Conservation (phyloP, 1,284 basidiomycete species). For the Cryptococcus floricola region DNA sequence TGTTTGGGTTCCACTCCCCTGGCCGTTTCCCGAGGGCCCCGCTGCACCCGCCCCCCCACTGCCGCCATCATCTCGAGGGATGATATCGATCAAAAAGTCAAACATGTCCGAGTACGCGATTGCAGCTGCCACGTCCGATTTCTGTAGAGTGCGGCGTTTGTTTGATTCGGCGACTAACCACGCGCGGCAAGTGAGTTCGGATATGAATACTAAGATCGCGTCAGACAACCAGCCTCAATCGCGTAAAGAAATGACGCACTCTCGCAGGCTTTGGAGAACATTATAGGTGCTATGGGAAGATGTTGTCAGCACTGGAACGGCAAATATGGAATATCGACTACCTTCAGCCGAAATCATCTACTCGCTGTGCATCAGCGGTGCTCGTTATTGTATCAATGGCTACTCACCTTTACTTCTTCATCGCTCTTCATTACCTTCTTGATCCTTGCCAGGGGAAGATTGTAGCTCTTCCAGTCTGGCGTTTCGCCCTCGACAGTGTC, state of each 20-base stretch:
- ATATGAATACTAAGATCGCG: conserved; percentile 71
- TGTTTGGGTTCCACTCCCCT: not conserved
- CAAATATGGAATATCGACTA: conserved; percentile 41
- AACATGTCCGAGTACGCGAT: conserved; percentile 86
- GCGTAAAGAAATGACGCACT: conserved; percentile 56
- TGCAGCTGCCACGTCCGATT: conserved; percentile 85
- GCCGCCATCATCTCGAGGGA: conserved; percentile 68
- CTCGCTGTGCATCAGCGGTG: no score
- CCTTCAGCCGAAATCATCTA: conserved; percentile 95
- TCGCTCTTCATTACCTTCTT: conserved; percentile 99
- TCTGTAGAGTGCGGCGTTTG: conserved; percentile 83
- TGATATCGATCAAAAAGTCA: conserved; percentile 87
- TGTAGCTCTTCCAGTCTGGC: conserved; percentile 44
- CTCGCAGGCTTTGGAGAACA: conserved; percentile 95
- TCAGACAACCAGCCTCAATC: not conserved
- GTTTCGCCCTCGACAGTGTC: conserved; percentile 43
- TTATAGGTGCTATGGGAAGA: conserved; percentile 66
- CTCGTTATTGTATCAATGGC: not conserved
- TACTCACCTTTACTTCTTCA: conserved; percentile 82
- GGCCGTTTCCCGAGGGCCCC: conserved; percentile 4
- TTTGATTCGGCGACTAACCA: conserved; percentile 91
- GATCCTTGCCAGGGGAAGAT: conserved; percentile 66
- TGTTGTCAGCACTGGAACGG: not conserved
- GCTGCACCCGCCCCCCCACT: conserved; percentile 9
- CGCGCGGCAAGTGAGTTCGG: conserved; percentile 86